Base-by-base conservation (phyloP, 441 rosid genomes). In the Adansonia gregorii region DNA sequence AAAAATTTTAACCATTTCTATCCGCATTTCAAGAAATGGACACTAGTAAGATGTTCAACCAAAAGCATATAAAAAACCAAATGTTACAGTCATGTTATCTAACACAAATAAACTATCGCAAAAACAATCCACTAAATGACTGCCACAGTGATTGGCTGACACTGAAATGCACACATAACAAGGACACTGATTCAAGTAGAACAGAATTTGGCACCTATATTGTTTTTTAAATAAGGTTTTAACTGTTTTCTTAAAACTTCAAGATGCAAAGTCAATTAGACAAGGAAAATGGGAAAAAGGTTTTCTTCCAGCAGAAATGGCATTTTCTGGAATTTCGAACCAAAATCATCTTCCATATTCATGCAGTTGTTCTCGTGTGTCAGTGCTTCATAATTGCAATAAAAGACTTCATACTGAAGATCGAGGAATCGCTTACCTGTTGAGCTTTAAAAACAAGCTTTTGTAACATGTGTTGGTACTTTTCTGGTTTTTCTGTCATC, bases 401-500 rank as follows among this genome's bases (percentile, higher is more conserved):
- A n/a, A 48, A 43, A 24, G 61, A 41, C 31, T 67, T 70, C 60
- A 66, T 64, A 64, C 17, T 22, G 75, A 63, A 52, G 12, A 59
- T 60, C 12, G 15, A 78, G 71, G 24, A 75, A 39, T 8, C 1
- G 14, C 46, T 51, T 84, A 94, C 99, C 97, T 97, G 99, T 81
- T 97, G 99, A 72, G 99, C 99, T 86, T 89, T 94, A 78, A 90
- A 89, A 77, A 97, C 88, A 65, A 94, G 99, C 85, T 90, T 97
- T 86, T 97, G 98, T 76, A 97, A 94, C 98, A 91, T 90, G 86
- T 88, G 90, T 77, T 97, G 97, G 89, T 97, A 97, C 81, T 91
- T 93, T 73, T 94, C 98, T 68, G 98, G 98, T 65, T 89, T 89
- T 84, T 92, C 97, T 31, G 97, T 93, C 99, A 94, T 97, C 99